Conservation (phyloP, 495 filamentous ascomycete species). For the Annulohypoxylon maeteangense region DNA sequence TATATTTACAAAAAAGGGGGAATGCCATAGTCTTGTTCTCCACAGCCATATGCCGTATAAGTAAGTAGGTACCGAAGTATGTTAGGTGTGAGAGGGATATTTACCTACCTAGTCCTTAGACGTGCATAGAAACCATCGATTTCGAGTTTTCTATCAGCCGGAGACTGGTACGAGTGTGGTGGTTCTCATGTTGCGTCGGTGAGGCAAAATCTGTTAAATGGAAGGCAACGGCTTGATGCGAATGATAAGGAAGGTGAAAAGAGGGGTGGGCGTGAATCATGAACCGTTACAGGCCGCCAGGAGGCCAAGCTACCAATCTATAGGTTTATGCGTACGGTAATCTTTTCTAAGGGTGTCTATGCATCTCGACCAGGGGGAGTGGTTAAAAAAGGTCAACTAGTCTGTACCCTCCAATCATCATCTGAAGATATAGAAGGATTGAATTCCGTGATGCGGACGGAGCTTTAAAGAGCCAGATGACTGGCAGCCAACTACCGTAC, state of each 20-base stretch:
- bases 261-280: constrained; percentile 5
- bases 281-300: neutral
- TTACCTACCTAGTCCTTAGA: neutral
- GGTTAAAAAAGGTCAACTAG: neutral
- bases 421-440: constrained; percentile 19
- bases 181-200: neutral
- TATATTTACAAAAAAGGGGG: no score
- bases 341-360: constrained; percentile 7
- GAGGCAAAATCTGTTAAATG: neutral
- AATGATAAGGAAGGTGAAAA: neutral
- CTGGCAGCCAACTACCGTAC: constrained; percentile 25
- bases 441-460: constrained; percentile 21
- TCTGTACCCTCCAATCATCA: constrained; percentile 21
- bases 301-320: constrained; percentile 3
- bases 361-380: neutral
- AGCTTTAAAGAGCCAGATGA: constrained; percentile 32
- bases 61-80: no score
- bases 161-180: no score
- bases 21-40: no score
- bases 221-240: neutral
- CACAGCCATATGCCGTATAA: no score
- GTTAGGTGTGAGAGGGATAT: no score
- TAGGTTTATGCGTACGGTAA: constrained; percentile 21
- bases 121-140: neutral
- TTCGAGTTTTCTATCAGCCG: neutral